These are phyloP conservation scores for Penicillium waksmanii DNA, from an alignment of 495 filamentous ascomycete species.

Conservation along the genomic window DNA sequence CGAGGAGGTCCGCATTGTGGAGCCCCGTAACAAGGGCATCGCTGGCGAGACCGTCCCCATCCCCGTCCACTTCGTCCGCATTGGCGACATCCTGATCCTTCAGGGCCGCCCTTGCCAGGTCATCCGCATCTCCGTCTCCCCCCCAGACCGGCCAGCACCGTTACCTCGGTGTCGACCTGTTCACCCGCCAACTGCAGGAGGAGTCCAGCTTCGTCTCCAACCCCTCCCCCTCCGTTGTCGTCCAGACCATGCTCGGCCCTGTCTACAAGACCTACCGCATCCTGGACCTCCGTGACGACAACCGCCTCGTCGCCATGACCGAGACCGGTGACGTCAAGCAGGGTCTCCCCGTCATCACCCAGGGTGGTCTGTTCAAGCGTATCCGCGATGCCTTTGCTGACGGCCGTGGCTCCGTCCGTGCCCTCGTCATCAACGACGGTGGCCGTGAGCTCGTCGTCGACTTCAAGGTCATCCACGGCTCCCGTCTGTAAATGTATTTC, in stretches of 20 bases:
- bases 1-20: slow-evolving; percentile 56
- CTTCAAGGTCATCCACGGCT: slow-evolving; percentile 95
- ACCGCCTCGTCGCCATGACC: slow-evolving; percentile 78
- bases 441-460: slow-evolving; percentile 95
- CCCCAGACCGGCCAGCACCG: slow-evolving; percentile 98
- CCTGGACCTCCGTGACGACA: slow-evolving; percentile 92
- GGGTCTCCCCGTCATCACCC: slow-evolving; percentile 87
- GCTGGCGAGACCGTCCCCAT: slow-evolving; percentile 90
- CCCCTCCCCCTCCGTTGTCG: slow-evolving; percentile 91
- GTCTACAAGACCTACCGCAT: slow-evolving; percentile 99
- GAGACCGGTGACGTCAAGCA: slow-evolving; percentile 97
- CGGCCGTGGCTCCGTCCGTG: slow-evolving; percentile 89
- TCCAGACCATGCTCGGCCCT: slow-evolving; percentile 99
- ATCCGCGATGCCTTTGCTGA: slow-evolving; percentile 86
- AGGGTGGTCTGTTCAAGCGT: slow-evolving; percentile 82
- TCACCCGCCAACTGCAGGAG: slow-evolving; percentile 99
- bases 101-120: slow-evolving; percentile 99
- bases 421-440: slow-evolving; percentile 93
- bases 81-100: slow-evolving; percentile 97
- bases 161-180: slow-evolving; percentile 99
- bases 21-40: slow-evolving; percentile 52
- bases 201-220: slow-evolving; percentile 98
- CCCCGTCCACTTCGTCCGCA: slow-evolving; percentile 98
- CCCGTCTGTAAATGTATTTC: slow-evolving; percentile 58
- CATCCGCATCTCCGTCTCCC: slow-evolving; percentile 98